Conservation (phyloP, 352 stramenopile species). For the Phytophthora hybrid region DNA sequence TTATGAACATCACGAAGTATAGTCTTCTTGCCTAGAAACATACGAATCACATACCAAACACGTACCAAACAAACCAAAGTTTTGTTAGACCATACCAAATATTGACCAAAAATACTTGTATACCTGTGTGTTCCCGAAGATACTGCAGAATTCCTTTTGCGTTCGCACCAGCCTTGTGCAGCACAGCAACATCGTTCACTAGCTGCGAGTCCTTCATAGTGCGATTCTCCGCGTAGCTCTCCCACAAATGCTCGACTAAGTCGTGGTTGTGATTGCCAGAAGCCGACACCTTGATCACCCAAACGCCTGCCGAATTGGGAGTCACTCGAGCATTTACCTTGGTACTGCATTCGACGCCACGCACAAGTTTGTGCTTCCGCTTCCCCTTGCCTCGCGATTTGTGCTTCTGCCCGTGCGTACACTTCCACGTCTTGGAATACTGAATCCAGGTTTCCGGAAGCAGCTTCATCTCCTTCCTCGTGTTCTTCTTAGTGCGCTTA, state of each 20-base stretch:
- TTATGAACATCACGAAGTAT: constrained; percentile 18
- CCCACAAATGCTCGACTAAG: background rate
- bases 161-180: background rate
- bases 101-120: background rate
- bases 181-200: background rate
- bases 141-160: background rate
- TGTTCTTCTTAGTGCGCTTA: background rate
- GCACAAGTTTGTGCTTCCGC: background rate
- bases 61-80: background rate
- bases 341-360: background rate
- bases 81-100: background rate
- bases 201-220: background rate
- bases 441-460: background rate
- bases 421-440: background rate
- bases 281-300: background rate
- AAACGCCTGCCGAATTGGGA: background rate
- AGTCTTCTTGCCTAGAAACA: constrained; percentile 8
- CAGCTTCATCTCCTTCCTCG: background rate
- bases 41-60: no score
- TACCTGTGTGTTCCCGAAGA: background rate
- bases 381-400: background rate
- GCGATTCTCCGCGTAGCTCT: background rate
- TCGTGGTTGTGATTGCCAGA: background rate
- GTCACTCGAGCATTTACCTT: background rate
- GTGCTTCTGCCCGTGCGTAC: background rate